Base-by-base conservation (phyloP, 148 eudicot species). In the Diospyros lotus region DNA sequence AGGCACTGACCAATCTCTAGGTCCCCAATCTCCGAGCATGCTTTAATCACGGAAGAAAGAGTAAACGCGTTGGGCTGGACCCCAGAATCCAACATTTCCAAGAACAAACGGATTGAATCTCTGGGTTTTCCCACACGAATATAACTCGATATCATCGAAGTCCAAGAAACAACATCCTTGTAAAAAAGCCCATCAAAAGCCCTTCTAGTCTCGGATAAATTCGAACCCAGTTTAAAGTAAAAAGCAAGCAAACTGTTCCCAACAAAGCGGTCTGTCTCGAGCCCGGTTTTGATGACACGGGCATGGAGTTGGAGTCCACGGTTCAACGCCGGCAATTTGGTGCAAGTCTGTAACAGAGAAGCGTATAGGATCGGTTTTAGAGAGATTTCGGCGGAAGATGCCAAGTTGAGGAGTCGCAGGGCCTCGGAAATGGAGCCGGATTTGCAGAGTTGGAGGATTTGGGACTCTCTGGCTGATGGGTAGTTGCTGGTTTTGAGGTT, bases 101-200 rank as follows among this genome's bases (percentile, higher is more conserved):
- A 28, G 73, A 84, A 93, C 73, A 80, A 75, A 10, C 64, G 71
- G 43, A 93, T 73, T 15, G 94, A 64, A 56, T 75, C 67, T 12
- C 43, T 9, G 4, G 94, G 87, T 58, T 77, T 81, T 1, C 86
- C 87, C 9, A 78, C 83, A 52, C 89, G 86, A 61, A 87, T 80
- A 81, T 77, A 91, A 38, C 88, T 93, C 14, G 94, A 86, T 9
- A 91, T 80, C 89, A 93, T 88, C 15, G 94, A 93, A 54, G 92
- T 86, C 97, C 98, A 93, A 5, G 98, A 86, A 53, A 93, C 83
- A 50, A 86, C 97, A 80, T 93, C 97, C 74, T 83, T 93, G n/a
- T 65, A 58, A 70, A 17, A 59, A 78, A 93, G 78, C 17, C 82
- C 88, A 68, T 78, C 83, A 76, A 91, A 93, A 66, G 88, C 74